These are phyloP conservation scores for Magnusiomyces sp. DNA, from an alignment of 1,139 yeast genomes.

Conservation along the genomic window DNA sequence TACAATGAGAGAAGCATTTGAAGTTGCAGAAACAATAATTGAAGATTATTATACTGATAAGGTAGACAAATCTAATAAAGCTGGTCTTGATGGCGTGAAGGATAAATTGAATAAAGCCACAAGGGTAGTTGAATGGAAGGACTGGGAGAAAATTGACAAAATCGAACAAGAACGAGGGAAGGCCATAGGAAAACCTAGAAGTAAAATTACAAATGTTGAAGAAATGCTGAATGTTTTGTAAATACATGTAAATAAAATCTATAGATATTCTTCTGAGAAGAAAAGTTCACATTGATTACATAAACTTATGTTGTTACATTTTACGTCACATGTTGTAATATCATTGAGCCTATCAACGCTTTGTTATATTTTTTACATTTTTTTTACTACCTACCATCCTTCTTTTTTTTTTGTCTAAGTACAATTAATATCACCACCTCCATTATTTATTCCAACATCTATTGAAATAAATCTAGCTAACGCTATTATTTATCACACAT, in stretches of 20 bases:
- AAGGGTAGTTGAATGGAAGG: conserved; percentile 51
- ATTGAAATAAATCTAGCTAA: too few species aligned
- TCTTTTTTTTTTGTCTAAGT: neutral
- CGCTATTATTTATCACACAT: too few species aligned
- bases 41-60: conserved; percentile 35
- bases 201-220: conserved; percentile 43
- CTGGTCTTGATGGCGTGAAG: conserved; percentile 34
- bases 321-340: neutral
- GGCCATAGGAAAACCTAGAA: conserved; percentile 44
- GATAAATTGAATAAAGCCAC: conserved; percentile 24
- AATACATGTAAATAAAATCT: too few species aligned
- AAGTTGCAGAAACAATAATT: conserved; percentile 59
- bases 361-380: neutral
- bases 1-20: conserved; percentile 79
- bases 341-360: neutral
- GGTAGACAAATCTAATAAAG: conserved; percentile 18
- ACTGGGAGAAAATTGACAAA: conserved; percentile 57
- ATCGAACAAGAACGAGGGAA: conserved; percentile 47
- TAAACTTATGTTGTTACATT: neutral
- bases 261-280: too few species aligned
- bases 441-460: too few species aligned
- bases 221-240: conserved; percentile 40
- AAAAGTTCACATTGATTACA: too few species aligned
- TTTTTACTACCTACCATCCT: neutral
- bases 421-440: neutral